Evolutionary conservation across 805 yeast species (phyloP), one percentile per base, ranked within the genome.

Genomic region (Kodamaea kaohsiungensis): DNA sequence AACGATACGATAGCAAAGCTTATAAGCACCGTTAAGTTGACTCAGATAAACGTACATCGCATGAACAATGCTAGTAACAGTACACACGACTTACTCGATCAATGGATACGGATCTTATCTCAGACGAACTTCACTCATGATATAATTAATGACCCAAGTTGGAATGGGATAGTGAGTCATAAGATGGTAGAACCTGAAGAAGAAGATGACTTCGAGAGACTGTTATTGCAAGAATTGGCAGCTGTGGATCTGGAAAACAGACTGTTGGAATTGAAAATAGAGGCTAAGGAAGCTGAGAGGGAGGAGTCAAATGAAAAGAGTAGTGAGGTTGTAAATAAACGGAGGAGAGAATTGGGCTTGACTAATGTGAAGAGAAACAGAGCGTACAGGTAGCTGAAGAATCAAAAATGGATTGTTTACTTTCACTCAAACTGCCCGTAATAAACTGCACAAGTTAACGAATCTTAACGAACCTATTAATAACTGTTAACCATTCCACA

Each of bases 101-200:
- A 83, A 18, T 86, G 88, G 88, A 77, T 82, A 51, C 74, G 79
- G 57, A 84, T 86, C 48, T 75, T 85, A 17, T 83, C 87, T 13
- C 88, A 85, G 61, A 81, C 87, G 18, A 79, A 80, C 37, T 81
- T 83, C 61, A 80, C 86, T 3, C 71, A 76, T 25, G 75, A 78
- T 8, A 64, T 82, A 16, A 69, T 84, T 57, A 72, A 73, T 51
- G 78, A 79, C 52, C 60, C 70, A 7, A 70, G 70, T 48, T 72
- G 83, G 76, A 66, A 70, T 49, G 80, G 79, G 7, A 30, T 51
- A 15, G 54, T 25, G 33, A 51, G 49, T 25, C 39, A 51, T 37
- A 45, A 35, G 48, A 13, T 43, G 47, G 35, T 46, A 19, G 53
- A 43, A 43, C 13, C 63, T 7, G 60, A 58, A 33, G 65, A 54